phyloP scores from a whole-genome alignment of 352 stramenopile genomes.

The Phytophthora cajani region DNA sequence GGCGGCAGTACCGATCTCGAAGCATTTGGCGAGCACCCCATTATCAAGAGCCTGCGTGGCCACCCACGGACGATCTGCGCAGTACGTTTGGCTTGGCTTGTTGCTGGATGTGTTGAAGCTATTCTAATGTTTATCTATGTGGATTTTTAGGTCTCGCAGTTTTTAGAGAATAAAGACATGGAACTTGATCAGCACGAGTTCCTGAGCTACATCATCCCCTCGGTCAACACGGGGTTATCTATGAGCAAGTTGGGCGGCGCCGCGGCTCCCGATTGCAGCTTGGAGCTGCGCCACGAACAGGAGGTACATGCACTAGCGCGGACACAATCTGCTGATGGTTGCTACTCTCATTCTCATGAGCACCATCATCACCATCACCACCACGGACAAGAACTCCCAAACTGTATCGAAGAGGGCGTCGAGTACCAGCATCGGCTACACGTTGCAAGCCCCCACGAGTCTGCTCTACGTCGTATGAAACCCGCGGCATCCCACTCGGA shows the following conservation, averaged over 20 bases:
- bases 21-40: slow-evolving; percentile 65
- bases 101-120: background rate
- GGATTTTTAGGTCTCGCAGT: slow-evolving; percentile 63
- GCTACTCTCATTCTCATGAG: slow-evolving; percentile 28
- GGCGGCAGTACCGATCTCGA: slow-evolving; percentile 66
- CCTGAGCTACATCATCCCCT: slow-evolving; percentile 82
- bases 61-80: slow-evolving; percentile 80
- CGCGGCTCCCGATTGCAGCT: slow-evolving; percentile 5
- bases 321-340: slow-evolving; percentile 8
- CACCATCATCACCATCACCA: slow-evolving; percentile 41
- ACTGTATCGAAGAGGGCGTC: slow-evolving; percentile 21
- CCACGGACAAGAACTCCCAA: slow-evolving; percentile 23
- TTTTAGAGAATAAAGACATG: slow-evolving; percentile 86
- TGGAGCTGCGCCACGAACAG: slow-evolving; percentile 17
- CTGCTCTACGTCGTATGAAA: slow-evolving; percentile 33
- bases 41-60: slow-evolving; percentile 66
- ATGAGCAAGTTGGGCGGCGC: slow-evolving; percentile 37
- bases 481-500: slow-evolving; percentile 35
- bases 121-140: background rate
- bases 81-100: slow-evolving; percentile 27
- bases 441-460: slow-evolving; percentile 23
- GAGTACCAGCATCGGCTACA: slow-evolving; percentile 35
- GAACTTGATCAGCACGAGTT: slow-evolving; percentile 85
- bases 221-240: slow-evolving; percentile 75
- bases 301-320: slow-evolving; percentile 15